Evolutionary conservation across 805 yeast species (phyloP).

Genomic region (Yamadazyma phyllophila): DNA sequence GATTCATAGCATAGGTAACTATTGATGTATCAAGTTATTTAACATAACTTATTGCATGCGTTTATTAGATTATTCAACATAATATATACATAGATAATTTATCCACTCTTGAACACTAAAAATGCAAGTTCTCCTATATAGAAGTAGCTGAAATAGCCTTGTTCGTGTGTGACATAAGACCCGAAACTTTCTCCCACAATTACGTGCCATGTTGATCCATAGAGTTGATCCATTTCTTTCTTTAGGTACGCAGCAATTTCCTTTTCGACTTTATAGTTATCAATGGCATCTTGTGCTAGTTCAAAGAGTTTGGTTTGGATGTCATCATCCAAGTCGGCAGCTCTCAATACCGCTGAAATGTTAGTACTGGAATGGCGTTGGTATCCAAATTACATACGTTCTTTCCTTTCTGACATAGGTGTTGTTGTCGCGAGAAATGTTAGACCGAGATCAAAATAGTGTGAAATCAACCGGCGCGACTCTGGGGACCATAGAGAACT

Average conservation of each 20-base stretch:
- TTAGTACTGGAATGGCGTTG: neutral
- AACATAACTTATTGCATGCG: neutral
- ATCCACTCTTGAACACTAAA: constrained; percentile 67
- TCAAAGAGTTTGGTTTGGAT: constrained; percentile 50
- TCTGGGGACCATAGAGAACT: too few relatives aligned
- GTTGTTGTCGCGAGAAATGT: neutral
- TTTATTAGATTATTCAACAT: constrained; percentile 2
- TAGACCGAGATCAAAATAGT: neutral
- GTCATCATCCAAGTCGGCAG: constrained; percentile 50
- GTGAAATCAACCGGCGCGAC: too few relatives aligned
- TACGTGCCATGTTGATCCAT: constrained; percentile 79
- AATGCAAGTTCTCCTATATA: constrained; percentile 69
- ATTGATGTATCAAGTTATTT: neutral
- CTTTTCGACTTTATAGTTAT: constrained; percentile 45
- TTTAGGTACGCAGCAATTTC: constrained; percentile 68
- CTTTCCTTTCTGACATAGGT: constrained; percentile 8
- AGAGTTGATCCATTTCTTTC: constrained; percentile 60
- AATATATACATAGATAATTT: constrained; percentile 9
- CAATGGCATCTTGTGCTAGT: constrained; percentile 45
- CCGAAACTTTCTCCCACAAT: constrained; percentile 80
- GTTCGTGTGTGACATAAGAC: constrained; percentile 75
- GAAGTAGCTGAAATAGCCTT: constrained; percentile 68
- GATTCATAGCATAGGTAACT: neutral
- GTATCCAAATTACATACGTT: constrained; percentile 6
- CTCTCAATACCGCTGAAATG: constrained; percentile 36